phyloP scores from a whole-genome alignment of 495 filamentous ascomycete genomes.

The Elasticomyces elasticus region DNA sequence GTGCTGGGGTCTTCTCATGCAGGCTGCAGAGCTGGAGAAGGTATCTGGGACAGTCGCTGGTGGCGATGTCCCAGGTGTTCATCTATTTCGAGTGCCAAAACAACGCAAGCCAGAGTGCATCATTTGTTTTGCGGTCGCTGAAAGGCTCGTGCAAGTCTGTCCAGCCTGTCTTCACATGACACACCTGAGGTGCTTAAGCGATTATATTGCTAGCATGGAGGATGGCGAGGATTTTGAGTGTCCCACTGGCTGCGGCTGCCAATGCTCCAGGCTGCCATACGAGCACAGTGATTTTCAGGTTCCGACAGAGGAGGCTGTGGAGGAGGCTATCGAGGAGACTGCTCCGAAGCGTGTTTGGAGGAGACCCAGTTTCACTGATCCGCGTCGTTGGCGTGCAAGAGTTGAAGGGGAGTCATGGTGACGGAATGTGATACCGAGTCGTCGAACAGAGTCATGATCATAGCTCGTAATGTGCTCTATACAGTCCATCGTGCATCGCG shows the following conservation, averaged over 20 bases:
- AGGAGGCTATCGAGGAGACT: background rate
- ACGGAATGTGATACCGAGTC: no score
- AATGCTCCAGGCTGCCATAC: conserved; percentile 1
- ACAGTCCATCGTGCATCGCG: no score
- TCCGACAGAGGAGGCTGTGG: no score
- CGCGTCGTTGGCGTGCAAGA: conserved; percentile 11
- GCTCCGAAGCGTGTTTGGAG: background rate
- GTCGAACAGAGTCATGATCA: no score
- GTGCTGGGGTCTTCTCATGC: conserved; percentile 3
- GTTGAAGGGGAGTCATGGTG: conserved; percentile 15
- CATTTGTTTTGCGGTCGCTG: conserved; percentile 8
- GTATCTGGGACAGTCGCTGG: background rate
- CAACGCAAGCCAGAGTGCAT: conserved; percentile 4
- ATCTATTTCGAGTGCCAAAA: background rate
- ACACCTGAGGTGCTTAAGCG: conserved; percentile 9
- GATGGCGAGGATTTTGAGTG: conserved; percentile 9
- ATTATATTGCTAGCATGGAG: conserved; percentile 1
- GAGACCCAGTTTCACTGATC: conserved; percentile 18
- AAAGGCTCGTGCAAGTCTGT: conserved; percentile 9
- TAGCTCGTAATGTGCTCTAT: no score
- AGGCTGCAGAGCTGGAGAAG: conserved; percentile 21
- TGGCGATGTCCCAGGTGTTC: background rate
- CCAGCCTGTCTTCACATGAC: conserved; percentile 5
- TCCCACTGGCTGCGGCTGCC: conserved; percentile 17
- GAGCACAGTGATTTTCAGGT: background rate